Evolutionary conservation across 2,329 filamentous ascomycete species (phyloP).

Genomic region (Fusarium beomiforme): DNA sequence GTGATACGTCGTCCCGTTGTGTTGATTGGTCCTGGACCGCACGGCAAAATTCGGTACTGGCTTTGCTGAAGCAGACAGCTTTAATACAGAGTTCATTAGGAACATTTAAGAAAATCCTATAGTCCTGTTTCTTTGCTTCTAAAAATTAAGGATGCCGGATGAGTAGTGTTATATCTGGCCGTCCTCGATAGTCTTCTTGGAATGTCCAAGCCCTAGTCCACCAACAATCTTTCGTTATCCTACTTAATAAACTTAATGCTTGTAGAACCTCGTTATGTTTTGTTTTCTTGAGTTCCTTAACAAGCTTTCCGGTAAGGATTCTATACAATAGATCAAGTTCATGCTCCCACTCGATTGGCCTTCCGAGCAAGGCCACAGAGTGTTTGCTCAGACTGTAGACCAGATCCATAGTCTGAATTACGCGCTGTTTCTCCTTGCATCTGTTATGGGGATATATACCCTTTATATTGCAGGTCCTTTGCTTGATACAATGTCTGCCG

Average conservation of each 20-base stretch:
- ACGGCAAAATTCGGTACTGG: not conserved
- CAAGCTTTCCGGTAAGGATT: not conserved
- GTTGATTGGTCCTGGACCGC: not conserved
- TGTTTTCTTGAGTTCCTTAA: not conserved
- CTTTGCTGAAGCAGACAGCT: not conserved
- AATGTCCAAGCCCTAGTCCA: not conserved
- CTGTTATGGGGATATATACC: not conserved
- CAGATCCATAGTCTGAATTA: not conserved
- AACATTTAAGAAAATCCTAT: not conserved
- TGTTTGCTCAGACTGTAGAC: not conserved
- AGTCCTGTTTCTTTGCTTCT: not conserved
- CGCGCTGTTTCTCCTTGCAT: not conserved
- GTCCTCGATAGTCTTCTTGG: not conserved
- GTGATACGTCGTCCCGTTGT: not conserved
- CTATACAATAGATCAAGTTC: not conserved
- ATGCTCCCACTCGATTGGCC: not conserved
- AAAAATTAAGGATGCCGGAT: not conserved
- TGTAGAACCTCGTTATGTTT: not conserved
- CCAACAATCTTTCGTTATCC: constrained; percentile 1
- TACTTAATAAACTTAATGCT: not conserved
- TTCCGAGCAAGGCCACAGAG: not conserved
- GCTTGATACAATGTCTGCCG: not conserved
- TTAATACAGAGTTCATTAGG: not conserved
- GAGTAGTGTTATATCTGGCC: not conserved
- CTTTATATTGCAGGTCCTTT: not conserved